These are phyloP conservation scores for Termitomyces sp. DNA, from an alignment of 1,284 basidiomycete species.

Conservation along the genomic window DNA sequence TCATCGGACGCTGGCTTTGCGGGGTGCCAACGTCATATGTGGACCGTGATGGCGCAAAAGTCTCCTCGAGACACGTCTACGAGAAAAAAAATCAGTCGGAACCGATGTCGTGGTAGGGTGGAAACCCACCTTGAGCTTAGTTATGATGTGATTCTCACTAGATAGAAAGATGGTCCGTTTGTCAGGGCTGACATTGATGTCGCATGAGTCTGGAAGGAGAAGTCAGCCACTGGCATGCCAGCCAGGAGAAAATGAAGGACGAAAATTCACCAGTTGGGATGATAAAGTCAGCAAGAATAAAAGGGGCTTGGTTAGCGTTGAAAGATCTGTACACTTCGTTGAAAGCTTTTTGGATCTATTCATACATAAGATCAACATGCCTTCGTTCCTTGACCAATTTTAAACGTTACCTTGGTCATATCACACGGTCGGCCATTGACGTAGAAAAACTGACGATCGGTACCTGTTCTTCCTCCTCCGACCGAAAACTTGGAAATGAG, in stretches of 20 bases:
- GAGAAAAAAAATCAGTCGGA: not conserved
- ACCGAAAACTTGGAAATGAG: slow-evolving; percentile 75
- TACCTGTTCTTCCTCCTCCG: slow-evolving; percentile 68
- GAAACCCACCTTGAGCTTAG: slow-evolving; percentile 66
- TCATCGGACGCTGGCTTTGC: slow-evolving; percentile 15
- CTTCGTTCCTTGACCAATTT: not conserved
- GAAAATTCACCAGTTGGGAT: slow-evolving; percentile 70
- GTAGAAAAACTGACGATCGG: slow-evolving; percentile 92
- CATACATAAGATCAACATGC: not conserved
- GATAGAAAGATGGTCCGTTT: slow-evolving; percentile 94
- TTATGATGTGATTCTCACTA: slow-evolving; percentile 79
- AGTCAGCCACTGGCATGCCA: not conserved
- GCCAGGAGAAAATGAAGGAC: slow-evolving; percentile 14
- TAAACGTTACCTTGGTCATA: slow-evolving; percentile 56
- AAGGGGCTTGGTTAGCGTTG: slow-evolving; percentile 77
- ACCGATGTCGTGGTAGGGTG: not conserved
- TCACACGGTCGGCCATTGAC: slow-evolving; percentile 91
- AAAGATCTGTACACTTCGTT: slow-evolving; percentile 89
- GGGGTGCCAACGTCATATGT: slow-evolving; percentile 53
- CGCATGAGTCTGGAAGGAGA: slow-evolving; percentile 63
- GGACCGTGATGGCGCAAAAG: slow-evolving; percentile 65
- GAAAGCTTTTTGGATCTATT: slow-evolving; percentile 76
- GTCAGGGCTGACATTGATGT: slow-evolving; percentile 96
- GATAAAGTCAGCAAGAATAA: slow-evolving; percentile 80
- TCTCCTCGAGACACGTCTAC: slow-evolving; percentile 54